phyloP scores from a whole-genome alignment of 2,329 filamentous ascomycete genomes.

The Calonectria henricotiae region DNA sequence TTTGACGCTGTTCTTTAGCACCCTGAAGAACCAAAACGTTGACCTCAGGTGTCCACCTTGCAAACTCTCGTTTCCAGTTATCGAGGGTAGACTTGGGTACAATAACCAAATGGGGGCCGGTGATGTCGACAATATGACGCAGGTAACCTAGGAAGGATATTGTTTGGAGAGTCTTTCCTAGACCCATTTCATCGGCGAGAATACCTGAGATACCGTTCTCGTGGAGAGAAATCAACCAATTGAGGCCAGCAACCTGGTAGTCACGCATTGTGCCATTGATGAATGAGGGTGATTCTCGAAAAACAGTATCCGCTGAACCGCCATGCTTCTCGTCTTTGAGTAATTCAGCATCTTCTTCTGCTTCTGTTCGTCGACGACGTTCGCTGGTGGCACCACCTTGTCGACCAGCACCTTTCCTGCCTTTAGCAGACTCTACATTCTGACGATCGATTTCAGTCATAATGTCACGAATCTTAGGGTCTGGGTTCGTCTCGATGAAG shows the following conservation, averaged over 20 bases:
- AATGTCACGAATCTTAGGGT: slow-evolving; percentile 94
- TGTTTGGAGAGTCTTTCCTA: slow-evolving; percentile 97
- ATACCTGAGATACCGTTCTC: slow-evolving; percentile 99
- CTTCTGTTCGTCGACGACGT: slow-evolving; percentile 90
- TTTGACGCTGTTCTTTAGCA: slow-evolving; percentile 91
- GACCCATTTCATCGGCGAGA: slow-evolving; percentile 97
- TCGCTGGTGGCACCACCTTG: slow-evolving; percentile 88
- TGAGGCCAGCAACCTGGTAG: slow-evolving; percentile 95
- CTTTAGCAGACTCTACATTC: slow-evolving; percentile 81
- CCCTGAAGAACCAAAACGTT: slow-evolving; percentile 95
- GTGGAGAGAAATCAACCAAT: slow-evolving; percentile 97
- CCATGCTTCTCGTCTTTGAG: slow-evolving; percentile 91
- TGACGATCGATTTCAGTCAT: slow-evolving; percentile 96
- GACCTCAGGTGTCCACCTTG: slow-evolving; percentile 94
- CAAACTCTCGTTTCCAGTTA: slow-evolving; percentile 98
- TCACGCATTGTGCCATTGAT: slow-evolving; percentile 93
- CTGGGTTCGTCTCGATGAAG: slow-evolving; percentile 98
- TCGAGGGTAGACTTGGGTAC: slow-evolving; percentile 98
- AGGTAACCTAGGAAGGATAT: slow-evolving; percentile 97
- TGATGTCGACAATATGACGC: slow-evolving; percentile 90
- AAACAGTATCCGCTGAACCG: slow-evolving; percentile 88
- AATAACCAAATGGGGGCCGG: slow-evolving; percentile 89
- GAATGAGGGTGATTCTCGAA: slow-evolving; percentile 94
- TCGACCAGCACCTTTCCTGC: slow-evolving; percentile 82
- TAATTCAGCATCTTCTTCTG: slow-evolving; percentile 95